phyloP scores from a whole-genome alignment of 495 filamentous ascomycete species.

The Penicillium coffeae region DNA sequence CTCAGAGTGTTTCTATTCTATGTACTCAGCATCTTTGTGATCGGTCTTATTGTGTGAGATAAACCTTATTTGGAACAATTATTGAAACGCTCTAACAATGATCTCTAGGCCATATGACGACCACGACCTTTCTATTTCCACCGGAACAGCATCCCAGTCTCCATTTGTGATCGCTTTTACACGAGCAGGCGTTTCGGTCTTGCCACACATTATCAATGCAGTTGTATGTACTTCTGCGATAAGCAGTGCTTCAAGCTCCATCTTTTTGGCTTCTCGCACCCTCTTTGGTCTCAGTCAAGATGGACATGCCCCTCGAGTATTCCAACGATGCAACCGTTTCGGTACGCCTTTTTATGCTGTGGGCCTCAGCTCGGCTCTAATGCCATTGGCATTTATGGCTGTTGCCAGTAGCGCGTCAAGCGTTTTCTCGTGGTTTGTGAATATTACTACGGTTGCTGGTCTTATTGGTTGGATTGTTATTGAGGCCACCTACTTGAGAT shows the following conservation, averaged over 20 bases:
- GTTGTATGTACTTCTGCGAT: conserved; percentile 38
- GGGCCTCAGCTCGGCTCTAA: conserved; percentile 40
- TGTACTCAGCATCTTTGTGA: conserved; percentile 31
- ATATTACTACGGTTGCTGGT: conserved; percentile 45
- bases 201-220: conserved; percentile 49
- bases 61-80: background rate
- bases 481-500: conserved; percentile 49
- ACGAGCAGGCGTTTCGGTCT: conserved; percentile 23
- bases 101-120: conserved; percentile 38
- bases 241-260: conserved; percentile 33
- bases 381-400: conserved; percentile 51
- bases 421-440: conserved; percentile 55
- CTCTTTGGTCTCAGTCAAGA: conserved; percentile 36
- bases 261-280: conserved; percentile 38
- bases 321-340: conserved; percentile 52
- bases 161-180: conserved; percentile 49
- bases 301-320: conserved; percentile 31
- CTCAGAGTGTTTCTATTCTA: conserved; percentile 34
- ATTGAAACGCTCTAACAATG: conserved; percentile 3
- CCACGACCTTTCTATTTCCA: conserved; percentile 34
- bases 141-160: conserved; percentile 32
- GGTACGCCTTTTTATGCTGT: conserved; percentile 54
- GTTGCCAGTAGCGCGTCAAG: conserved; percentile 44
- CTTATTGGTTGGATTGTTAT: conserved; percentile 51
- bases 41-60: conserved; percentile 34